Evolutionary conservation across 2,329 filamentous ascomycete genomes (phyloP).

Genomic region (Bipolaris cookei): DNA sequence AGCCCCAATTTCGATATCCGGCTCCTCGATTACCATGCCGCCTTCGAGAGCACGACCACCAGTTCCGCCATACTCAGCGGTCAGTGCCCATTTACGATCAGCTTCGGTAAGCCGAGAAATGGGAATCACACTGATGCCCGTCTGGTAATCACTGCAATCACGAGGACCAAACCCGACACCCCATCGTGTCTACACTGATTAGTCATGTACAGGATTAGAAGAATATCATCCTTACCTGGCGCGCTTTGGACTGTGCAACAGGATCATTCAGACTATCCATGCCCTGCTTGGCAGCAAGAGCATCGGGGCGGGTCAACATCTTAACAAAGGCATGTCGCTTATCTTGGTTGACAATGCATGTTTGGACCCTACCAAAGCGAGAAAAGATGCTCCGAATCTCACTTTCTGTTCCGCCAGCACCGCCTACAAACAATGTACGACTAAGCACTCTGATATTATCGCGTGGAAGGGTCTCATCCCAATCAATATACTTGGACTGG

Average conservation of each 20-base stretch:
- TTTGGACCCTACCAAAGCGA: constrained; percentile 87
- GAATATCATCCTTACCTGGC: constrained; percentile 43
- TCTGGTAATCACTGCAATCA: constrained; percentile 95
- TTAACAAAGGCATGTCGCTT: constrained; percentile 99
- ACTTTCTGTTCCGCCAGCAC: constrained; percentile 75
- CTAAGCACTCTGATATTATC: constrained; percentile 85
- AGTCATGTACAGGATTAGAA: constrained; percentile 17
- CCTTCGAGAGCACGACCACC: constrained; percentile 80
- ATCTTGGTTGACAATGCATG: constrained; percentile 96
- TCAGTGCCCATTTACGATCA: constrained; percentile 96
- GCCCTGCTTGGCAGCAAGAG: constrained; percentile 79
- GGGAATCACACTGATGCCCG: constrained; percentile 90
- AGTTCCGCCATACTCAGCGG: constrained; percentile 89
- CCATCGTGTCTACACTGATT: constrained; percentile 78
- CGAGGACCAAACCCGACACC: constrained; percentile 96
- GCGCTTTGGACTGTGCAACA: constrained; percentile 70
- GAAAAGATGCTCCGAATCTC: constrained; percentile 83
- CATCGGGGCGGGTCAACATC: constrained; percentile 90
- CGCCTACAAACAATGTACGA: constrained; percentile 94
- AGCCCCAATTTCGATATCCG: constrained; percentile 97
- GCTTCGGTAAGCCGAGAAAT: constrained; percentile 93
- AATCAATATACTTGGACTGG: constrained; percentile 76
- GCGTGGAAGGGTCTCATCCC: constrained; percentile 74
- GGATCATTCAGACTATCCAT: constrained; percentile 81
- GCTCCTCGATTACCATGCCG: constrained; percentile 92